These are phyloP conservation scores for Colletotrichum sp. DNA, from an alignment of 2,329 filamentous ascomycete species.

Conservation along the genomic window DNA sequence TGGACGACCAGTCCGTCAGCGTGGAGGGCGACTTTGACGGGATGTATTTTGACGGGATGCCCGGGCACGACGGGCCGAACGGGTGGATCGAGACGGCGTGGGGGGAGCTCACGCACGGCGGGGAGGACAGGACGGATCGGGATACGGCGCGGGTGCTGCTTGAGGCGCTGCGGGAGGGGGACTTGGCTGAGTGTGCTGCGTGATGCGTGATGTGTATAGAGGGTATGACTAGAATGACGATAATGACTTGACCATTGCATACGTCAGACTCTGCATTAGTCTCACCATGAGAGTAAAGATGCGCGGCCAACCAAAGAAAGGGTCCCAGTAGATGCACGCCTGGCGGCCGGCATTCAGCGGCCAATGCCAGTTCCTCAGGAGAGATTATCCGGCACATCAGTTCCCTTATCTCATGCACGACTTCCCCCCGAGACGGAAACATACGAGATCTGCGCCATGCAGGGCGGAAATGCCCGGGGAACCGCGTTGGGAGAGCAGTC, in stretches of 20 bases:
- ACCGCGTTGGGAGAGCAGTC: neutral
- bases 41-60: conserved; percentile 33
- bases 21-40: conserved; percentile 27
- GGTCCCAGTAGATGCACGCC: neutral
- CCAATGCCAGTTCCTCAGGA: neutral
- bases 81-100: conserved; percentile 45
- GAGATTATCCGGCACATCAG: neutral
- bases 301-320: neutral
- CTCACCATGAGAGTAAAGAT: fast-evolving
- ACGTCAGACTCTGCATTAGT: neutral
- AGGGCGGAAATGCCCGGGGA: neutral
- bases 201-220: neutral
- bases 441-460: neutral
- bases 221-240: neutral
- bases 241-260: neutral
- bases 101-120: conserved; percentile 30
- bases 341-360: neutral
- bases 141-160: conserved; percentile 43
- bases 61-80: conserved; percentile 27
- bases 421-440: neutral
- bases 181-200: conserved; percentile 23
- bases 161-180: conserved; percentile 39
- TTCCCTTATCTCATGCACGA: neutral
- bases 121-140: conserved; percentile 34
- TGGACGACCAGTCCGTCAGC: conserved; percentile 29